Conservation (phyloP, 768 basidiomycete genomes). For the Scleroderma citrinum region DNA sequence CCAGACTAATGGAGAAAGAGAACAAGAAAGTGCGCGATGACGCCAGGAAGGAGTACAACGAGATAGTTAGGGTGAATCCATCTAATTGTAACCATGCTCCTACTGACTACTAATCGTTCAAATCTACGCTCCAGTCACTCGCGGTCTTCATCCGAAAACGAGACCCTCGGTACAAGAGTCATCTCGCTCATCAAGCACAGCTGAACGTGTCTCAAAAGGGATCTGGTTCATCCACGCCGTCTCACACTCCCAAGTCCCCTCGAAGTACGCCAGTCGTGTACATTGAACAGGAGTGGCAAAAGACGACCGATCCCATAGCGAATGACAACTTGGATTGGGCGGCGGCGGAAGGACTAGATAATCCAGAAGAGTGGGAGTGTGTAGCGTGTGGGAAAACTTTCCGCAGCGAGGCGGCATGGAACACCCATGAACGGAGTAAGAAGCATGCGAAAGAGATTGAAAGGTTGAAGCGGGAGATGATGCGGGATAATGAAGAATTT, state of each 20-base stretch:
- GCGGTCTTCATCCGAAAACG: constrained; percentile 76
- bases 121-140: constrained; percentile 46
- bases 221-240: constrained; percentile 25
- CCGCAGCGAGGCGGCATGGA: constrained; percentile 89
- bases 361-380: constrained; percentile 86
- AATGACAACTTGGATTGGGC: constrained; percentile 66
- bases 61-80: constrained; percentile 71
- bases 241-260: constrained; percentile 15
- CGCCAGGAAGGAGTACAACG: constrained; percentile 86
- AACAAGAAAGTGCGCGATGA: constrained; percentile 91
- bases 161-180: constrained; percentile 79
- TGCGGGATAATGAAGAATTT: constrained; percentile 62
- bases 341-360: constrained; percentile 60
- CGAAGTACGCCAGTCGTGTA: constrained; percentile 39
- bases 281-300: constrained; percentile 91
- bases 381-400: constrained; percentile 91
- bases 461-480: constrained; percentile 70
- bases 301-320: constrained; percentile 33
- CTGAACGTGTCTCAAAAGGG: constrained; percentile 24
- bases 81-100: neutral
- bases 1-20: constrained; percentile 88
- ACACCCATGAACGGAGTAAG: constrained; percentile 92
- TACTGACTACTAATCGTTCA: neutral
- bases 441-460: constrained; percentile 90
- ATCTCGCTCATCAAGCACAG: constrained; percentile 45